Conservation (phyloP, 306 rosid genomes). For the Alnus rubra region DNA sequence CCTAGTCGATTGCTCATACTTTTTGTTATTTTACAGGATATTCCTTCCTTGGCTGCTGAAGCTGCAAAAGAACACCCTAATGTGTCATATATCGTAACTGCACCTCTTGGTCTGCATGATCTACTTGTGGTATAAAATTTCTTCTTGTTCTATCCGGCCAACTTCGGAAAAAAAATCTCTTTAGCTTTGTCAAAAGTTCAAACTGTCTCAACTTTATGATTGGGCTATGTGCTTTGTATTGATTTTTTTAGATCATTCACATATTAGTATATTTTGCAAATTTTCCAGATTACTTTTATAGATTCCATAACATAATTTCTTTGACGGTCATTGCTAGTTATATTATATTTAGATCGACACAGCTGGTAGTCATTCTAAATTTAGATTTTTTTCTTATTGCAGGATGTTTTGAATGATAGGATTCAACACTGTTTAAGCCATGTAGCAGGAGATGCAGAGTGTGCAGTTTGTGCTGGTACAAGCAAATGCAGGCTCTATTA, state of each 20-base stretch:
- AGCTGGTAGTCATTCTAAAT: constrained; percentile 25
- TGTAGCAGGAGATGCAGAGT: constrained; percentile 75
- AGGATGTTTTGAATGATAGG: constrained; percentile 88
- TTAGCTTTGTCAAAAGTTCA: constrained; percentile 4
- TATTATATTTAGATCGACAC: not conserved
- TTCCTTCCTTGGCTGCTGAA: constrained; percentile 83
- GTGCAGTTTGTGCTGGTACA: constrained; percentile 82
- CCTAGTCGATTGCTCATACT: constrained; percentile 5
- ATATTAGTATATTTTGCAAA: not conserved
- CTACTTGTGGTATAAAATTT: constrained; percentile 70
- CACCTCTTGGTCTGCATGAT: constrained; percentile 88
- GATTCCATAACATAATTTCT: not conserved
- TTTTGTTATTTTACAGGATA: constrained; percentile 56
- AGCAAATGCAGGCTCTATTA: constrained; percentile 69
- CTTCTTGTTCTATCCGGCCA: not conserved
- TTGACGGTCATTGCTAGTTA: not conserved
- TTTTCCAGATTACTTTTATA: not conserved
- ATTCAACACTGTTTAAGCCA: constrained; percentile 76
- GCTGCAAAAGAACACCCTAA: constrained; percentile 84
- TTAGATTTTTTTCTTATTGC: constrained; percentile 32
- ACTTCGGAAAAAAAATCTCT: not conserved
- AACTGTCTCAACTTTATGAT: constrained; percentile 7
- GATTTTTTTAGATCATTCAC: not conserved
- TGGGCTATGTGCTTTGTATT: not conserved
- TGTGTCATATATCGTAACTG: constrained; percentile 68